Base-by-base conservation (phyloP, 169 alveolate genomes). In the Babesia divergens region DNA sequence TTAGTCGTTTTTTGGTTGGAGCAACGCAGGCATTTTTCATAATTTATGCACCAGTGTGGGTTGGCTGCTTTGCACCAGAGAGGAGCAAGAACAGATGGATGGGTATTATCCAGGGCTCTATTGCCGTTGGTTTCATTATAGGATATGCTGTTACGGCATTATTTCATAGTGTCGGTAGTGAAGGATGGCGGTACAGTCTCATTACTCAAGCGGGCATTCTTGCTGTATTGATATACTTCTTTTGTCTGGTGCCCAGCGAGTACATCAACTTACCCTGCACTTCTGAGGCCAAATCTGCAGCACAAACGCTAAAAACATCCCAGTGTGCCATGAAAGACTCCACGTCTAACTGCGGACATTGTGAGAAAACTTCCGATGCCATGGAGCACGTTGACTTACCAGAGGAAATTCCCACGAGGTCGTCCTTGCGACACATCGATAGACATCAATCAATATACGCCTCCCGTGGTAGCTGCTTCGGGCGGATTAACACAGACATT, bases 1-100 rank as follows among this genome's bases (percentile, higher is more conserved):
- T 83, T 24, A 74, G 88, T 65, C 84, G 98, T 55, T 92, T 96
- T 67, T 66, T 89, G 42, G 81, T 91, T 54, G 99, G 99, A 18
- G 84, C 92, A 24, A 84, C 97, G 0, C 95, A 95, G 83, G 95
- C 98, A 0, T 89, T 94, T 51, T 91, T 94, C 46, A 94, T 94
- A 13, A 95, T 94, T 7, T 95, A 95, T 60, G 85, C 89, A 8
- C 99, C 99, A 0, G 98, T 95, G 3, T 96, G 99, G 98, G 94
- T 94, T 22, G 97, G 95, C 76, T 94, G 87, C 50, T 95, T 92
- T 56, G 92, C 98, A 7, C 98, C 99, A 2, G 75, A 59, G 6
- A 89, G 84, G 47, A 69, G 83, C 51, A 89, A 90, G 62, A 93
- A 98, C 7, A 89, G 86, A 43, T 95, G 98, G 98, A 94, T 96